Conservation (phyloP, 2,329 filamentous ascomycete genomes). For the Colletotrichum sansevieriae region DNA sequence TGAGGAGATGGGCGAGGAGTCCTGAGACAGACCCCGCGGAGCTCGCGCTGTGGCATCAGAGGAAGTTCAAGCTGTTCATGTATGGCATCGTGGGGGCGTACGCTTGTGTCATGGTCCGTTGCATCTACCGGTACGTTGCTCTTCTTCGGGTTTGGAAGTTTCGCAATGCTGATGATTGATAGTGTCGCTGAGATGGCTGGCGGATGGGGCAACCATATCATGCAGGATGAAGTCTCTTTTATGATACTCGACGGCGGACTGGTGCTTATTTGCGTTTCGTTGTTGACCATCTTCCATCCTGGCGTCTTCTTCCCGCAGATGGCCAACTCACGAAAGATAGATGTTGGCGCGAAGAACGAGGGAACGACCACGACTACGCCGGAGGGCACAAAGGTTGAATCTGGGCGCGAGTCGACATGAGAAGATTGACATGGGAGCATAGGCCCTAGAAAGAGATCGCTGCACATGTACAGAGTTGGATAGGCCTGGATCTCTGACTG, state of each 20-base stretch:
- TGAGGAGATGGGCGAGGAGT: constrained; percentile 53
- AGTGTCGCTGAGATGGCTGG: constrained; percentile 74
- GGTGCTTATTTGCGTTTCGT: constrained; percentile 61
- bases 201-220: constrained; percentile 73
- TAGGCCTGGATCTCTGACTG: too few species aligned
- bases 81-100: constrained; percentile 61
- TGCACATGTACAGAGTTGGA: neutral
- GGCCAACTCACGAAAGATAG: constrained; percentile 48
- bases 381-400: constrained; percentile 36
- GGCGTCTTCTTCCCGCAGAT: constrained; percentile 69
- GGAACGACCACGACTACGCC: constrained; percentile 41
- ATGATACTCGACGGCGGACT: constrained; percentile 68
- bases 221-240: constrained; percentile 72
- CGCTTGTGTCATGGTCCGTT: constrained; percentile 61
- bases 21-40: constrained; percentile 44
- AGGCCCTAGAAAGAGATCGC: neutral
- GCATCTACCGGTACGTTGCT: constrained; percentile 64
- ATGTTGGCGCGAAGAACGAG: constrained; percentile 43
- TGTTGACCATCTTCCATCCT: constrained; percentile 67
- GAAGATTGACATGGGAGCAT: neutral
- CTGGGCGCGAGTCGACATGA: constrained; percentile 27
- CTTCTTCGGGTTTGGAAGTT: neutral
- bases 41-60: constrained; percentile 57
- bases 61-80: constrained; percentile 59
- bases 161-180: neutral